phyloP scores from a whole-genome alignment of 495 filamentous ascomycete species.

The Xylaria flabelliformis region DNA sequence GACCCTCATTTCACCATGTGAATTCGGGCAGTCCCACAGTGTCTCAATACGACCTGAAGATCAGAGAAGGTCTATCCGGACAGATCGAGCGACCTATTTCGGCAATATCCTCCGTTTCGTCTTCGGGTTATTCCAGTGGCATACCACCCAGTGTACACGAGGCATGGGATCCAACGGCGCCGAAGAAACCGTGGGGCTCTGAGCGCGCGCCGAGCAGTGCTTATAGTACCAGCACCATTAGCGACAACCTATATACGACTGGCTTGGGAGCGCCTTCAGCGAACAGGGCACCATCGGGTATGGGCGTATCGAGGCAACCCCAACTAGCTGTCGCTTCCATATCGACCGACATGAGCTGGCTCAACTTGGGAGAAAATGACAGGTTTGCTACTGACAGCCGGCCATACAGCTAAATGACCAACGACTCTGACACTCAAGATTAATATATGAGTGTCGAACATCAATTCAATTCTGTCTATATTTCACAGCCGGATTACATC shows the following conservation, averaged over 20 bases:
- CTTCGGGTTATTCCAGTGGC: conserved; percentile 65
- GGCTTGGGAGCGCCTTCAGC: conserved; percentile 48
- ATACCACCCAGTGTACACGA: conserved; percentile 61
- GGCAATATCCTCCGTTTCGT: conserved; percentile 49
- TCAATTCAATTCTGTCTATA: conserved; percentile 24
- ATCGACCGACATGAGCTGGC: conserved; percentile 75
- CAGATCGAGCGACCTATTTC: conserved; percentile 68
- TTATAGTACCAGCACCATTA: conserved; percentile 53
- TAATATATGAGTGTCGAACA: too few species aligned
- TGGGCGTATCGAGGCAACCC: conserved; percentile 52
- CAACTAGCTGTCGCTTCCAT: conserved; percentile 45
- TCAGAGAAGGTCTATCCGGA: conserved; percentile 65
- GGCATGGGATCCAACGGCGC: conserved; percentile 56
- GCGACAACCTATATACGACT: conserved; percentile 40
- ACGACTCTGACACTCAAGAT: background rate
- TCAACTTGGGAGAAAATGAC: conserved; percentile 62
- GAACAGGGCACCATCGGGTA: conserved; percentile 45
- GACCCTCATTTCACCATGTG: conserved; percentile 64
- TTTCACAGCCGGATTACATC: conserved; percentile 24
- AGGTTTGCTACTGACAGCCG: background rate
- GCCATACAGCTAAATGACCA: conserved; percentile 20
- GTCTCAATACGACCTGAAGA: conserved; percentile 52
- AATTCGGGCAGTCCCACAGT: conserved; percentile 72
- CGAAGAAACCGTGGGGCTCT: conserved; percentile 51
- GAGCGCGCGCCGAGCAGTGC: conserved; percentile 64